Base-by-base conservation (phyloP, 257 asterid genomes). In the Solanum raphanifolium region DNA sequence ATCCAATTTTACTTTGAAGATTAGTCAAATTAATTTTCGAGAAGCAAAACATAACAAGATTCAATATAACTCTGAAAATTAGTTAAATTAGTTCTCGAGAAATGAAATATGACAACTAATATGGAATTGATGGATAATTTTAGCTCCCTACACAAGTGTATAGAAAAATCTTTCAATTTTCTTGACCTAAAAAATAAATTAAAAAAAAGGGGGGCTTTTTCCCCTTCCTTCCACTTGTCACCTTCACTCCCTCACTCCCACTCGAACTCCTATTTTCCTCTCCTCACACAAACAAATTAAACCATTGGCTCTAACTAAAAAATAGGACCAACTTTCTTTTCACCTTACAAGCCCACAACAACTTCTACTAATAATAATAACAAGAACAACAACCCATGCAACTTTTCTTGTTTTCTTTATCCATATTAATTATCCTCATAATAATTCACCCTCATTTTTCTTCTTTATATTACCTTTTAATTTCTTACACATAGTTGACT, bases 141-240 rank as follows among this genome's bases (percentile, higher is more conserved):
- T 58, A 55, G 25, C 2, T 55, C 65, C 65, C 25, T 1, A 55
- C 65, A 55, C 66, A 87, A 73, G 43, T 34, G 8, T n/a, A 38
- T 85, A 83, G 90, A 88, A 88, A 87, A 87, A 88, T 92, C 96
- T 85, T 0, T 16, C 87, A 58, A 88, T 69, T 60, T 75, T 87
- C 7, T 12, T 23, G 23, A 27, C 20, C 52, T 21, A 36, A 48
- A 48, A 48, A 55, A 6, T 18, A 18, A 55, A 55, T 5, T 16
- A 1, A 18, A 15, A 58, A 20, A 58, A 62, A 62, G 4, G 5
- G 6, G 16, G 27, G 15, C 8, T 5, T 78, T 43, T 78, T 86
- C 76, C 88, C 89, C 90, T 25, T 87, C 95, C 95, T 85, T 84
- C 97, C 98, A 94, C 93, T 90, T 94, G 97, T 93, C 96, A 89